Evolutionary conservation across 2,329 filamentous ascomycete genomes (phyloP), one percentile per base, ranked within the genome.

Genomic region (Diaporthe citrichinensis): DNA sequence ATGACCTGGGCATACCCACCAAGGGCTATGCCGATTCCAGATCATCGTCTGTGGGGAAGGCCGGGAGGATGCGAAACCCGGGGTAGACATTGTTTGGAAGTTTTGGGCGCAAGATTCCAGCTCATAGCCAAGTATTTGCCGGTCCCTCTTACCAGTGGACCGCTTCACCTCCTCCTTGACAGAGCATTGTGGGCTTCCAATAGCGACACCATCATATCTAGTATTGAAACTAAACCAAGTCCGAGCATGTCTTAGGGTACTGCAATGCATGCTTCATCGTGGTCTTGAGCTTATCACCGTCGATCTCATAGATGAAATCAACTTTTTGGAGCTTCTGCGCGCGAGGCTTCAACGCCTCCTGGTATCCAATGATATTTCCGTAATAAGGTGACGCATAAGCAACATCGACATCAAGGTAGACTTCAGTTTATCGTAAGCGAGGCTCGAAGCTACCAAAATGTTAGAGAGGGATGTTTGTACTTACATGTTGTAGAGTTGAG

Each of bases 241-340:
- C 71, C 17, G 55, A 62, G 85, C 77, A 93, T 81, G 77, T 87
- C 80, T 77, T 89, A 85, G 78, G 87, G 83, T 73, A 86, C 85
- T 76, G 82, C 77, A 80, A 39, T 9, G 79, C 75, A 39, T 76
- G 71, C 72, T 79, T 80, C 46, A 79, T 72, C 79, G 88, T 86
- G 28, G 80, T 80, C 77, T 82, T 76, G 80, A 89, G 86, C 76
- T 81, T 81, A 14, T 74, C 75, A 3, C 49, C 76, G 14, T 79
- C 76, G 34, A 79, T 71, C n/a, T 72, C 49, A 46, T 78, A 75
- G 34, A 79, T 61, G 28, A 74, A 79, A 59, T 79, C 77, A n/a
- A 79, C 78, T 31, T 76, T 58, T 49, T 77, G 72, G 44, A 79
- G 71, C 15, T 73, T 76, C 46, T 80, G 78, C 6, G 73, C 55